Base-by-base conservation (phyloP, 1,284 basidiomycete species). In the Afroboletus lepidellus region DNA sequence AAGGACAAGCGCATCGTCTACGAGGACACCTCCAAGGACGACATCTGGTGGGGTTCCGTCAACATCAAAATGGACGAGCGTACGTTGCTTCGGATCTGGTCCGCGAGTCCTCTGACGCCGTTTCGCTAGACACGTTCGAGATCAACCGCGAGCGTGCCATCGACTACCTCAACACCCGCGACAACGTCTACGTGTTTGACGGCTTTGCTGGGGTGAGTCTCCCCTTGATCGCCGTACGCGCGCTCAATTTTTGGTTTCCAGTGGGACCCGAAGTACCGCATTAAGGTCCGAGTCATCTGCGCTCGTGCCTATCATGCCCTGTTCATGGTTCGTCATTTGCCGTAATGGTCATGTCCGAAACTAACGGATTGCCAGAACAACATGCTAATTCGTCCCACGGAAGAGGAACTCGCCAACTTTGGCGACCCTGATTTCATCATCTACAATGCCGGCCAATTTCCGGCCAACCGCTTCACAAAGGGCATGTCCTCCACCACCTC, bases 1-100 rank as follows among this genome's bases (percentile, higher is more conserved):
- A 99, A 99, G 75, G 97, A 99, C 85, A 99, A 99, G 85, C 94
- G 97, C 65, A 98, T 99, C 66, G 97, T 99, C 69, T 98, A 83
- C 72, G 96, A 99, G 73, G 96, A 99, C 67, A 91, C 92, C 52
- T 92, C 87, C 75, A 98, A 94, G 74, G 94, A 98, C 70, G 87
- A 98, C 61, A 90, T 99, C 72, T 99, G 97, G 96, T 99, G 97
- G 97, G 96, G 97, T 41, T 91, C 93, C 49, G 95, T 99, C 66
- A 99, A 99, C 80, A 99, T 99, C 78, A 97, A 97, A 82, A 91
- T 98, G 87, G 96, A 98, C 69, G 92, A 92, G 66, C 89, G 91
- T 93, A 69, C 65, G 90, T 81, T 32, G 2, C 21, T 53, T 46
- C 32, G 18, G 18, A 20, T 18, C 7, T 16, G n/a, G 21, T 43